These are phyloP conservation scores for Tetracentron sinense DNA, from an alignment of 164 flowering plant genomes.

Conservation along the genomic window DNA sequence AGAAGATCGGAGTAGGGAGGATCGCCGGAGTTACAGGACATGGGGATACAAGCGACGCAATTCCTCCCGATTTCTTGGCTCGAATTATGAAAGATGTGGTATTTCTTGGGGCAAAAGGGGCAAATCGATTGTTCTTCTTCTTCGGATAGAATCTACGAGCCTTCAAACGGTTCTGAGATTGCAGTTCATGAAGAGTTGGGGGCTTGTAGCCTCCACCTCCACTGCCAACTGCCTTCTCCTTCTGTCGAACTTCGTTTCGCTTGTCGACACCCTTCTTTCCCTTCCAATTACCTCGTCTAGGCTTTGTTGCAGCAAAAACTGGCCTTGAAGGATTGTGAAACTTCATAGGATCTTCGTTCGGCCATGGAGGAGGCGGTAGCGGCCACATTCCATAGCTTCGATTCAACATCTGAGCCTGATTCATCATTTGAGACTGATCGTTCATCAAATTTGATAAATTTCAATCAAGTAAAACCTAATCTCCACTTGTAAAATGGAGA, in stretches of 20 bases:
- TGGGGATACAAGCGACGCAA: slow-evolving; percentile 77
- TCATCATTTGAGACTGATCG: slow-evolving; percentile 23
- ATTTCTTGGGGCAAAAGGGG: slow-evolving; percentile 84
- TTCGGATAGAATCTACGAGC: slow-evolving; percentile 65
- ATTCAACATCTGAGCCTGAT: slow-evolving; percentile 27
- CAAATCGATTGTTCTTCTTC: slow-evolving; percentile 61
- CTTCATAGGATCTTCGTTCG: slow-evolving; percentile 14
- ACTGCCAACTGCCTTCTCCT: slow-evolving; percentile 16
- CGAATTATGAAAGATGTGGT: slow-evolving; percentile 73
- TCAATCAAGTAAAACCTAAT: slow-evolving; percentile 8
- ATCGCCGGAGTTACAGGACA: slow-evolving; percentile 79
- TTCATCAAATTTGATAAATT: no score
- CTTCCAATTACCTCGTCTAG: slow-evolving; percentile 55
- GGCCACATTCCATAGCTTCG: slow-evolving; percentile 30
- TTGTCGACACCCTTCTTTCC: slow-evolving; percentile 52
- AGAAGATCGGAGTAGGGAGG: slow-evolving; percentile 77
- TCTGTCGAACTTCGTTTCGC: no score
- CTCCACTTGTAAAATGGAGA: neutral
- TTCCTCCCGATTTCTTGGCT: slow-evolving; percentile 76
- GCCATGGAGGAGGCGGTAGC: slow-evolving; percentile 18
- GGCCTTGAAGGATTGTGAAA: slow-evolving; percentile 21
- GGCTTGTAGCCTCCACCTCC: slow-evolving; percentile 54
- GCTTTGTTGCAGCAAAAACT: slow-evolving; percentile 16
- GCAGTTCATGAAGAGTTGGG: slow-evolving; percentile 62
- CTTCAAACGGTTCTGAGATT: slow-evolving; percentile 63